Evolutionary conservation across 1,284 basidiomycete genomes (phyloP), one percentile per base, ranked within the genome.

Genomic region (Grifola frondosa): DNA sequence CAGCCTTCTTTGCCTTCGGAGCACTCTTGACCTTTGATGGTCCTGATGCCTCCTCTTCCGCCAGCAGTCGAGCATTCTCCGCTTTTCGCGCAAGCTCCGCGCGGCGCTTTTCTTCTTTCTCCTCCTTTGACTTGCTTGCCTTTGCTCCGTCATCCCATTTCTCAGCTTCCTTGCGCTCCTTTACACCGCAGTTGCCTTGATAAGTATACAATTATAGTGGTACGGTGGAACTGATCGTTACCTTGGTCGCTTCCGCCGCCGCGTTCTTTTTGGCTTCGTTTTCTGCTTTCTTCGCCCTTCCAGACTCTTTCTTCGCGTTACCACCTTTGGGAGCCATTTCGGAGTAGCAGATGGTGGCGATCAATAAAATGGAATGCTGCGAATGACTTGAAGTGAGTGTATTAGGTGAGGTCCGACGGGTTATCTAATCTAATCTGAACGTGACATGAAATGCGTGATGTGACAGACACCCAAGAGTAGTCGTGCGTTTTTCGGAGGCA

Each of bases 201-300:
- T 8, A 15, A 10, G 17, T 4, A 19, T n/a, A 20, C 37, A 20
- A 37, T 36, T 34, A 37, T 16, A 21, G 34, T 42, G 16, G 30
- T 8, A 41, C 40, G 26, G 23, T 42, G 23, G 48, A 40, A 23
- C 36, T 41, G 46, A 50, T 65, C n/a, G n/a, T 42, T 34, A 84
- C 88, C 66, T 76, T 80, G 5, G 81, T 84, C 7, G 71, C 72
- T 6, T 73, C 73, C 0, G 73, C 81, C 4, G 71, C 72, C 9
- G 75, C 78, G 52, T 81, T 74, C 65, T 88, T 88, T 75, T 87
- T 81, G 17, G 81, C 76, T 65, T 93, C 91, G 65, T 93, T 95
- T 63, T 96, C 94, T 6, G 91, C 91, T 69, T 97, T 97, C 67
- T 91, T 92, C 1, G 93, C 88, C 36, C 88, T 68, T 3, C 91